Conservation (phyloP, 2,329 filamentous ascomycete genomes). For the Cercospora canescens region DNA sequence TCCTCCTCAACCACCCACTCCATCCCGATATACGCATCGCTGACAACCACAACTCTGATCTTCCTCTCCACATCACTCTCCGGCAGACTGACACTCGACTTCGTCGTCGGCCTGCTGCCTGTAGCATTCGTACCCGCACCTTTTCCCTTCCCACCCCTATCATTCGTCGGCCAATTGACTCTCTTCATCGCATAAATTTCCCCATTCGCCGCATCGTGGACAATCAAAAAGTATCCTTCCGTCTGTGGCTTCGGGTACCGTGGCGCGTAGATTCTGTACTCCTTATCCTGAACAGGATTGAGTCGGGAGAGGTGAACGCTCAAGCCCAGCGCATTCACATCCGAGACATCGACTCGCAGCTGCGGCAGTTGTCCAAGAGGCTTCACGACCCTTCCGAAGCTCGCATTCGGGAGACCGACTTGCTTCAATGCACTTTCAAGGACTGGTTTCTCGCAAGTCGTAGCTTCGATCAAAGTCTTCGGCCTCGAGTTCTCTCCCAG, state of each 20-base stretch:
- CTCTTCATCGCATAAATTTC: slow-evolving; percentile 86
- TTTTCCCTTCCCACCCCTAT: slow-evolving; percentile 33
- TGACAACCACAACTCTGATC: slow-evolving; percentile 74
- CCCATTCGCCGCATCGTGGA: slow-evolving; percentile 66
- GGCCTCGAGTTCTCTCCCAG: slow-evolving; percentile 36
- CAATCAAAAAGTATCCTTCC: slow-evolving; percentile 87
- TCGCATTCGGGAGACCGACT: slow-evolving; percentile 51
- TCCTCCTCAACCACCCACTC: slow-evolving; percentile 56
- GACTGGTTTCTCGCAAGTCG: slow-evolving; percentile 33
- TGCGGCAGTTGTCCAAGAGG: slow-evolving; percentile 68
- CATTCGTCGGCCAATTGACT: slow-evolving; percentile 65
- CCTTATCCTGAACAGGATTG: slow-evolving; percentile 65
- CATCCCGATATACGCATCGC: slow-evolving; percentile 85
- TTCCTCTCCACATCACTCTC: slow-evolving; percentile 55
- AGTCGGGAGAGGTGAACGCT: slow-evolving; percentile 64
- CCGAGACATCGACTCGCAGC: slow-evolving; percentile 61
- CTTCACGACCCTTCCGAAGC: slow-evolving; percentile 55
- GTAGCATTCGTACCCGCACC: not conserved
- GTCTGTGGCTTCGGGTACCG: slow-evolving; percentile 91
- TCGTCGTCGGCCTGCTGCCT: slow-evolving; percentile 52
- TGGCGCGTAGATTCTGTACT: slow-evolving; percentile 80
- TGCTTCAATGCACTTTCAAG: slow-evolving; percentile 46
- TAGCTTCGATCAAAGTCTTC: slow-evolving; percentile 42
- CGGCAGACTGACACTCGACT: slow-evolving; percentile 62
- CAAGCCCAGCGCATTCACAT: slow-evolving; percentile 63